phyloP scores from a whole-genome alignment of 83 land plant species.

The Isoetes engelmannii region DNA sequence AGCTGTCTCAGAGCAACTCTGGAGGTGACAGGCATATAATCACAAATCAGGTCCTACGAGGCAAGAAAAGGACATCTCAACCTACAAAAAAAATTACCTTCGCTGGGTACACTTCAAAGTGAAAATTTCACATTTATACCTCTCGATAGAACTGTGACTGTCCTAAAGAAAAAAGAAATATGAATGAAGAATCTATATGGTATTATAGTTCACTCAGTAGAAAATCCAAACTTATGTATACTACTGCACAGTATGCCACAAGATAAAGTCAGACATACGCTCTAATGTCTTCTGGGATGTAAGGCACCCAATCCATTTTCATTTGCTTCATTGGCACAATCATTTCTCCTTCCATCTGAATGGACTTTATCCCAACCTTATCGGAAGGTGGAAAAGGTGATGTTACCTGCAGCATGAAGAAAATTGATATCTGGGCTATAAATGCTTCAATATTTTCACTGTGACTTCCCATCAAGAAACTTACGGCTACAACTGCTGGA shows the following conservation, averaged over 20 bases:
- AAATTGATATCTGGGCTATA: neutral
- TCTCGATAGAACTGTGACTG: conserved; percentile 52
- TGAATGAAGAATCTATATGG: neutral
- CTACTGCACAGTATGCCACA: too few relatives aligned
- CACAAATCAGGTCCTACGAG: neutral
- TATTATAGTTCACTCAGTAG: neutral
- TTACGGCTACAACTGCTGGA: conserved; percentile 87
- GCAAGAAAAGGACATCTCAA: conserved; percentile 8
- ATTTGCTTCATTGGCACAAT: conserved; percentile 93
- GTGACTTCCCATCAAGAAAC: conserved; percentile 6
- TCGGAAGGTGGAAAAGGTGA: conserved; percentile 96
- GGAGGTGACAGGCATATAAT: conserved; percentile 9
- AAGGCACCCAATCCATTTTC: conserved; percentile 99
- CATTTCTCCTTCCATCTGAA: conserved; percentile 87
- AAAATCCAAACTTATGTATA: too few relatives aligned
- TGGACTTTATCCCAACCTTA: conserved; percentile 94
- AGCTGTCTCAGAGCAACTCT: conserved; percentile 83
- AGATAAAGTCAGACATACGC: conserved; percentile 1
- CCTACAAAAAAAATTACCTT: conserved; percentile 39
- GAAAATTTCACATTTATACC: conserved; percentile 64
- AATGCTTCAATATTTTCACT: neutral
- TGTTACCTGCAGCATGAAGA: conserved; percentile 47
- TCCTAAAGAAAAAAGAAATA: neutral
- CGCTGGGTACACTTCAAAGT: conserved; percentile 88
- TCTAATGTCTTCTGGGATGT: conserved; percentile 60